These are phyloP conservation scores for Brassica incana DNA, from an alignment of 345 rosid species.

Conservation along the genomic window DNA sequence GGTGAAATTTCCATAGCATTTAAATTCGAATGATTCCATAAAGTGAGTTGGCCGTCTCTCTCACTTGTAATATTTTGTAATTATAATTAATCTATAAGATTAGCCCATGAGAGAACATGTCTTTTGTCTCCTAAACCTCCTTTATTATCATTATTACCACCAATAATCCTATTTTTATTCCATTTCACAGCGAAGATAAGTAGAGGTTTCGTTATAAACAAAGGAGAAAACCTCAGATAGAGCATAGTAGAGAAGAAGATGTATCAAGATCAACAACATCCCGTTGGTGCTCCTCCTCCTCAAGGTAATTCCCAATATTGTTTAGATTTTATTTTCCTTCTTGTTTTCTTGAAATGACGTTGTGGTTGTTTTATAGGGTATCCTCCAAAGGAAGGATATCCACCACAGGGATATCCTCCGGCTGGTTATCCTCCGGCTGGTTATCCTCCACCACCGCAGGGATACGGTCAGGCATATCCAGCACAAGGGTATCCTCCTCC, in stretches of 20 bases:
- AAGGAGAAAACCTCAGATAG: slow-evolving; percentile 1
- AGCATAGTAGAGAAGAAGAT: slow-evolving; percentile 41
- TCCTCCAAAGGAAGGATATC: slow-evolving; percentile 47
- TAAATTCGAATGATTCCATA: slow-evolving; percentile 27
- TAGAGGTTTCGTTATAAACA: slow-evolving; percentile 22
- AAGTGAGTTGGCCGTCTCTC: slow-evolving; percentile 33
- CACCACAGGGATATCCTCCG: slow-evolving; percentile 23
- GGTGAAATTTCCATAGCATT: slow-evolving; percentile 20
- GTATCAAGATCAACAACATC: slow-evolving; percentile 59
- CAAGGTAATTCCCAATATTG: slow-evolving; percentile 47
- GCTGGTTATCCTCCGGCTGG: slow-evolving; percentile 19
- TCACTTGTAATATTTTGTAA: neutral
- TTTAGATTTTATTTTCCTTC: neutral
- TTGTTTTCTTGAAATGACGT: neutral
- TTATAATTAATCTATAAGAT: neutral
- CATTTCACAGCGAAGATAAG: slow-evolving; percentile 27
- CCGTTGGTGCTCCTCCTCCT: slow-evolving; percentile 66
- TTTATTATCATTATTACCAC: slow-evolving; percentile 19
- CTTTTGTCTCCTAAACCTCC: slow-evolving; percentile 33
- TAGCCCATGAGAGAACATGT: slow-evolving; percentile 35
- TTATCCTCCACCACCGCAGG: slow-evolving; percentile 43
- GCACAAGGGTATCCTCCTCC: slow-evolving; percentile 53
- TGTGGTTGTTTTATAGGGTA: slow-evolving; percentile 9
- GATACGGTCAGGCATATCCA: slow-evolving; percentile 40
- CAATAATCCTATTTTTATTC: slow-evolving; percentile 16